These are phyloP conservation scores for Crucibulum laeve DNA, from an alignment of 768 basidiomycete species.

Conservation along the genomic window DNA sequence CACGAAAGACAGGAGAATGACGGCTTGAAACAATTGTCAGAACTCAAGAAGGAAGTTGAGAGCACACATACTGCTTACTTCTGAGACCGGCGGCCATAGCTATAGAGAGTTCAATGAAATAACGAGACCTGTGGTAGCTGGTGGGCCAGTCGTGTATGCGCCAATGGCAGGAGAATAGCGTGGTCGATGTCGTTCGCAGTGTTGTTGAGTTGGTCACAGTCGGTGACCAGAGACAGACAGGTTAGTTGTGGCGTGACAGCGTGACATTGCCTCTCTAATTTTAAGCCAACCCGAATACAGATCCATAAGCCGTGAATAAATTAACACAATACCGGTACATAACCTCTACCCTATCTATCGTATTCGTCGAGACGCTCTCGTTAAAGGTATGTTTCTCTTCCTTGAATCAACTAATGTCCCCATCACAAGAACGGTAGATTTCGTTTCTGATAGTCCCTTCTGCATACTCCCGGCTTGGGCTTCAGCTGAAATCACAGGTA, in stretches of 20 bases:
- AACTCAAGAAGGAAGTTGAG: slow-evolving; percentile 3
- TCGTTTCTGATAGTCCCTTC: slow-evolving; percentile 7
- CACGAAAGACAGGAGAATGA: slow-evolving; percentile 95
- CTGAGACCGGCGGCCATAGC: slow-evolving; percentile 66
- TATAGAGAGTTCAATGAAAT: no score
- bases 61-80: slow-evolving; percentile 38
- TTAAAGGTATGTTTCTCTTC: slow-evolving; percentile 36
- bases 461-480: slow-evolving; percentile 5
- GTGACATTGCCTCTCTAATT: no score
- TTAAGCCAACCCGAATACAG: no score
- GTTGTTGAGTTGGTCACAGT: no score
- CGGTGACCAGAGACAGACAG: no score
- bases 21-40: slow-evolving; percentile 46
- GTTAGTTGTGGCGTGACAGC: no score
- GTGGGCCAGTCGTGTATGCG: no score
- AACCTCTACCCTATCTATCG: slow-evolving; percentile 19
- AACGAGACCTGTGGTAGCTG: no score
- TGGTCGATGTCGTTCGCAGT: no score
- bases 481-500: no score
- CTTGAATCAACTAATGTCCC: slow-evolving; percentile 38
- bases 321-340: background rate
- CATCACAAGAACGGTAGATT: slow-evolving; percentile 9
- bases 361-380: slow-evolving; percentile 24
- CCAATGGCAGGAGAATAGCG: background rate
- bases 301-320: no score